Evolutionary conservation across 2,329 filamentous ascomycete genomes (phyloP).

Genomic region (Sphaerulina vaccinii): DNA sequence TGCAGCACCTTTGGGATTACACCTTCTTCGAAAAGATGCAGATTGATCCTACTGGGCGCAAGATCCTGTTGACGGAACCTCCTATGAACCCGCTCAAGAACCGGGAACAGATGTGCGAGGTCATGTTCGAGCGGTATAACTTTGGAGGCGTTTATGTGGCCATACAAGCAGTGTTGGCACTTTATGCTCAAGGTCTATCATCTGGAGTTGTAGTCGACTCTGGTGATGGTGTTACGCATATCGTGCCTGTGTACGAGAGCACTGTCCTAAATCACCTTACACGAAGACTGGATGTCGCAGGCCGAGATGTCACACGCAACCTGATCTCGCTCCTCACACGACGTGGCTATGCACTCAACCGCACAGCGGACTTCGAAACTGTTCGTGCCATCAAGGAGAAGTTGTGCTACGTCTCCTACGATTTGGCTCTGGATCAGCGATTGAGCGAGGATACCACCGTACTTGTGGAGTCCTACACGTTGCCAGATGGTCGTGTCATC

Average conservation of each 20-base stretch:
- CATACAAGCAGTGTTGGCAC: conserved; percentile 91
- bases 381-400: conserved; percentile 99
- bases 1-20: conserved; percentile 99
- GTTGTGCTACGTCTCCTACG: conserved; percentile 98
- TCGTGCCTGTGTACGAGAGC: conserved; percentile 97
- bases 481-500: conserved; percentile 94
- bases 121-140: conserved; percentile 97
- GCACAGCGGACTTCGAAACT: conserved; percentile 97
- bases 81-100: conserved; percentile 98
- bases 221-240: conserved; percentile 96
- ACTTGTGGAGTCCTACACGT: conserved; percentile 93
- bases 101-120: conserved; percentile 95
- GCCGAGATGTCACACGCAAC: conserved; percentile 96
- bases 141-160: conserved; percentile 98
- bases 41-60: conserved; percentile 83
- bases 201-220: conserved; percentile 98
- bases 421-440: conserved; percentile 91
- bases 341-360: conserved; percentile 93
- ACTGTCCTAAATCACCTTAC: conserved; percentile 97
- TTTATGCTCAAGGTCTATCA: conserved; percentile 86
- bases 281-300: conserved; percentile 87
- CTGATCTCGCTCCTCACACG: conserved; percentile 91
- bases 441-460: conserved; percentile 97
- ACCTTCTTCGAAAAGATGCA: conserved; percentile 98
- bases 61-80: conserved; percentile 95